Evolutionary conservation across 306 rosid species (phyloP), one percentile per base, ranked within the genome.

Genomic region (Vicia faba): DNA sequence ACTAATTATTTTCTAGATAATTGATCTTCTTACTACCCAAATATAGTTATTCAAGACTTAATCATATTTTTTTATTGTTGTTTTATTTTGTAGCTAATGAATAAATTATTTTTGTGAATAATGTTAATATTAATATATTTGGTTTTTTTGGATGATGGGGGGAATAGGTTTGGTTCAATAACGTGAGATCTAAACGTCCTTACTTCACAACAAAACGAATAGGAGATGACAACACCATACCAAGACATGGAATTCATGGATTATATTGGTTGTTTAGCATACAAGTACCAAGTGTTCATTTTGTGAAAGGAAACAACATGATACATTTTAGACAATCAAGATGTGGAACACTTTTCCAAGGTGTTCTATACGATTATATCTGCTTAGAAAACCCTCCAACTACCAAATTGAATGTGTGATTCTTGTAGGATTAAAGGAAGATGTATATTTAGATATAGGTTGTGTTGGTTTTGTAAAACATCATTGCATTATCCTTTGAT

Each of bases 211-310:
- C 91, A 0, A 73, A 82, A 10, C 26, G 23, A 41, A 79, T 86
- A 3, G 96, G 91, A 0, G 56, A 2, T 7, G 96, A 89, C 81
- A 92, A 75, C n/a, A 91, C 88, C 5, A 86, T 92, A 26, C 91
- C 98, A 10, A 87, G 98, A 50, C 96, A 92, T 33, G 96, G 96
- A 1, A 83, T 86, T 8, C 91, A 92, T 58, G 98, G 96, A 4
- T 64, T 89, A 64, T 70, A 86, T 49, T 68, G 80, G 68, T 16
- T 81, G 33, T 83, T 56, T 67, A 84, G 71, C 71, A 19, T 87
- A 15, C 18, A 16, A 7, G 36, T 89, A 5, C 19, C 64, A 9
- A 81, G 91, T 10, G 0, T 50, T 65, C 64, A 29, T 10, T 72
- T 84, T 9, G 49, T 13, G 0, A 1, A 58, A 39, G 96, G 96